Percentiles rank a stretch among this genome's conserved stretches.
phyloP scores from a whole-genome alignment of 441 rosid species.

The Bruguiera hainesii region DNA sequence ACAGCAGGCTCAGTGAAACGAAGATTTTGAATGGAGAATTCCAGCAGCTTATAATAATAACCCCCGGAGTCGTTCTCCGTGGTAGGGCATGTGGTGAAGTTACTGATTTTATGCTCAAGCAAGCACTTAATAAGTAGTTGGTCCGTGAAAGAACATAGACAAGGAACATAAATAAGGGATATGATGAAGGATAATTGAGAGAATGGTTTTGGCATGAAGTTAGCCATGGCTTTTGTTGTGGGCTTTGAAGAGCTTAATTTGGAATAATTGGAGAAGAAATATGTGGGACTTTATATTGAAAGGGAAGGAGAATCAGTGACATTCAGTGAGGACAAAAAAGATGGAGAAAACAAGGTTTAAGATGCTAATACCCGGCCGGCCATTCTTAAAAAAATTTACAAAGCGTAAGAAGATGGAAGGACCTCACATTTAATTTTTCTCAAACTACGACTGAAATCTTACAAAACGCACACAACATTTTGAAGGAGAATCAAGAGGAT shows the following conservation, averaged over 20 bases:
- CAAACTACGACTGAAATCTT: conserved; percentile 6
- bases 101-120: conserved; percentile 24
- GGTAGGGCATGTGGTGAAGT: conserved; percentile 42
- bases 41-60: conserved; percentile 21
- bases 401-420: neutral
- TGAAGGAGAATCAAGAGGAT: neutral
- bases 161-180: conserved; percentile 10
- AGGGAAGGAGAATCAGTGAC: conserved; percentile 24
- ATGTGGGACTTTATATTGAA: conserved; percentile 14
- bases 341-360: conserved; percentile 15
- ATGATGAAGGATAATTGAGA: conserved; percentile 2
- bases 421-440: conserved; percentile 1
- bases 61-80: conserved; percentile 18
- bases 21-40: conserved; percentile 29
- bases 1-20: conserved; percentile 13
- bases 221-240: conserved; percentile 10
- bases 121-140: conserved; percentile 34
- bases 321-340: conserved; percentile 26
- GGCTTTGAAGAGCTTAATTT: neutral
- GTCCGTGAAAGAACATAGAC: conserved; percentile 12
- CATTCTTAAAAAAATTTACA: neutral
- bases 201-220: conserved; percentile 5
- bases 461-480: neutral
- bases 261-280: neutral
- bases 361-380: conserved; percentile 37